Conservation (phyloP, 495 filamentous ascomycete genomes). For the Apodospora peruviana region DNA sequence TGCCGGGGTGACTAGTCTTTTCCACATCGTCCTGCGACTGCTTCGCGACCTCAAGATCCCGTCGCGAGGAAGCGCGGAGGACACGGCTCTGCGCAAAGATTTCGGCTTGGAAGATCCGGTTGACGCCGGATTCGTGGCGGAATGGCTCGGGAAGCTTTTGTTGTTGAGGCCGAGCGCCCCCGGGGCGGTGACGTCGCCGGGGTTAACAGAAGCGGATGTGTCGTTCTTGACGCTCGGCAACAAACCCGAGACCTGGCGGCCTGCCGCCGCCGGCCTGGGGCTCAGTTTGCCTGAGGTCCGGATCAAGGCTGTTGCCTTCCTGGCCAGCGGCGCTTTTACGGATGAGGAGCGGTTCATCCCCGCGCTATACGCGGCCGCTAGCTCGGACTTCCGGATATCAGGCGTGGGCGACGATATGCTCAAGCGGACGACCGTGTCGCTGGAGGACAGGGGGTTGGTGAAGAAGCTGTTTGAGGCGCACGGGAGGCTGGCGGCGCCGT, state of each 20-base stretch:
- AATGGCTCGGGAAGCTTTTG: constrained; percentile 75
- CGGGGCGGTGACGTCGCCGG: constrained; percentile 50
- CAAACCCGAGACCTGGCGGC: constrained; percentile 67
- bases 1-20: constrained; percentile 65
- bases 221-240: constrained; percentile 67
- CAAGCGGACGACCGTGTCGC: constrained; percentile 63
- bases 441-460: constrained; percentile 66
- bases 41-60: constrained; percentile 69
- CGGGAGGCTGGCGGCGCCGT: constrained; percentile 59
- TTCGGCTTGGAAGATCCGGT: constrained; percentile 57
- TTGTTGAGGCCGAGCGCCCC: constrained; percentile 49
- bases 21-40: constrained; percentile 76
- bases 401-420: constrained; percentile 77
- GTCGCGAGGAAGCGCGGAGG: constrained; percentile 69
- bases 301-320: constrained; percentile 58
- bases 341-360: constrained; percentile 78
- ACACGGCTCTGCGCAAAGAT: constrained; percentile 56
- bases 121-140: constrained; percentile 70
- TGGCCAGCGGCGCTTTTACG: constrained; percentile 78
- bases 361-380: constrained; percentile 73
- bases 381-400: constrained; percentile 74
- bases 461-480: constrained; percentile 64
- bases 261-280: constrained; percentile 52
- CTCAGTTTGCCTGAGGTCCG: constrained; percentile 65
- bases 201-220: constrained; percentile 65